phyloP scores from a whole-genome alignment of 345 rosid genomes.

The Eucalyptus guilfoylei region DNA sequence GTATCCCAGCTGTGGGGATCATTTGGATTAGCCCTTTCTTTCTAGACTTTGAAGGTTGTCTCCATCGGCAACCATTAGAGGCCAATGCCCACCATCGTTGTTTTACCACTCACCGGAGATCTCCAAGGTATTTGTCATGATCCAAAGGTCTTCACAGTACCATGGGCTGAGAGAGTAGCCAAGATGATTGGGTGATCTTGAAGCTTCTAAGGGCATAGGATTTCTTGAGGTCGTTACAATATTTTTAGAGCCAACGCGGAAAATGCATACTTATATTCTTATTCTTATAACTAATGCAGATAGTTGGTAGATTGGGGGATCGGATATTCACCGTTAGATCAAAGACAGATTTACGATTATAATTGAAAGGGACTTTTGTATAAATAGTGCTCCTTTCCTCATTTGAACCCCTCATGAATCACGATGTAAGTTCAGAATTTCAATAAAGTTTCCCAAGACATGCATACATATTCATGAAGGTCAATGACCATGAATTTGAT shows the following conservation, averaged over 20 bases:
- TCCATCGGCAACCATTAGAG: not conserved
- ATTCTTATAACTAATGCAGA: not conserved
- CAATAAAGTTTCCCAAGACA: not conserved
- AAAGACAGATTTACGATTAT: rapidly evolving
- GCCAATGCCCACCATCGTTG: not conserved
- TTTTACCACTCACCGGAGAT: not conserved
- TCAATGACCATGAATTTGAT: not conserved
- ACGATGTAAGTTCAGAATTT: not conserved
- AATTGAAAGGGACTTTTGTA: no score
- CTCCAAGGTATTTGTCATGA: not conserved
- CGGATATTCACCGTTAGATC: no score
- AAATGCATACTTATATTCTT: no score
- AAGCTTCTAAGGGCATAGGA: not conserved
- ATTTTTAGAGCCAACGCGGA: not conserved
- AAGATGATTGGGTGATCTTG: not conserved
- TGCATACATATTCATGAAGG: not conserved
- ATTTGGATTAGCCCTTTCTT: no score
- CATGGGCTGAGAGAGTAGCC: not conserved
- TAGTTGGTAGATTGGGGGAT: not conserved
- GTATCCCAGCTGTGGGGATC: no score
- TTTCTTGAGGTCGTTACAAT: not conserved
- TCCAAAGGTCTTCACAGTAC: not conserved
- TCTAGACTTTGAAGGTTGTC: not conserved
- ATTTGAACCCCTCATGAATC: no score
- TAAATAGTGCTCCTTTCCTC: not conserved